Percentiles rank a stretch among this genome's conserved stretches.
Evolutionary conservation across 2,329 filamentous ascomycete species (phyloP).

Genomic region (Elsinoe necatrix): DNA sequence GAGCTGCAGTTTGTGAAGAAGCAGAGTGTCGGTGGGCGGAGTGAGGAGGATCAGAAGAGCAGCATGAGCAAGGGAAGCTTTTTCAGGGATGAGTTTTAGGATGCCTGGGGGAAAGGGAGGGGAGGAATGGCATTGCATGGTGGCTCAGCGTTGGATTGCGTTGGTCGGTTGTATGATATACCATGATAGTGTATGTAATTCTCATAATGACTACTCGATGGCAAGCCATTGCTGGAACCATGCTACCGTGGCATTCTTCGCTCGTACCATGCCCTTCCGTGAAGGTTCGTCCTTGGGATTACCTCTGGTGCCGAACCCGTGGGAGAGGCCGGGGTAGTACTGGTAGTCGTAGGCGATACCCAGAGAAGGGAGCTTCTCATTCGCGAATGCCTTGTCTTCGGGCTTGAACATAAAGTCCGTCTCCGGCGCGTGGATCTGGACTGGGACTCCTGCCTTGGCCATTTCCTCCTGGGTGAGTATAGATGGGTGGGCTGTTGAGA

Average conservation of each 20-base stretch:
- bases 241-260: constrained; percentile 30
- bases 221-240: constrained; percentile 18
- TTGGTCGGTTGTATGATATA: neutral
- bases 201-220: neutral
- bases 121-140: neutral
- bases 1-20: constrained; percentile 14
- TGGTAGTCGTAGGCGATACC: constrained; percentile 43
- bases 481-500: constrained; percentile 40
- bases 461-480: constrained; percentile 40
- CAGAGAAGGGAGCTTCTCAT: constrained; percentile 32
- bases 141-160: neutral
- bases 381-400: constrained; percentile 41
- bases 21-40: neutral
- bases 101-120: too few relatives aligned
- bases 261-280: constrained; percentile 39
- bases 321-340: constrained; percentile 43
- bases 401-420: constrained; percentile 35
- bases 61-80: constrained; percentile 14
- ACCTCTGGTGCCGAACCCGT: constrained; percentile 40
- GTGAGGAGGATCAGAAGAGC: constrained; percentile 15
- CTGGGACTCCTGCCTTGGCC: constrained; percentile 38
- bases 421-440: constrained; percentile 48
- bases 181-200: neutral
- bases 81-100: constrained; percentile 12
- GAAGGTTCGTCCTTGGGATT: constrained; percentile 34